Base-by-base conservation (phyloP, 2,329 filamentous ascomycete genomes). In the Botryosphaeria dothidea region DNA sequence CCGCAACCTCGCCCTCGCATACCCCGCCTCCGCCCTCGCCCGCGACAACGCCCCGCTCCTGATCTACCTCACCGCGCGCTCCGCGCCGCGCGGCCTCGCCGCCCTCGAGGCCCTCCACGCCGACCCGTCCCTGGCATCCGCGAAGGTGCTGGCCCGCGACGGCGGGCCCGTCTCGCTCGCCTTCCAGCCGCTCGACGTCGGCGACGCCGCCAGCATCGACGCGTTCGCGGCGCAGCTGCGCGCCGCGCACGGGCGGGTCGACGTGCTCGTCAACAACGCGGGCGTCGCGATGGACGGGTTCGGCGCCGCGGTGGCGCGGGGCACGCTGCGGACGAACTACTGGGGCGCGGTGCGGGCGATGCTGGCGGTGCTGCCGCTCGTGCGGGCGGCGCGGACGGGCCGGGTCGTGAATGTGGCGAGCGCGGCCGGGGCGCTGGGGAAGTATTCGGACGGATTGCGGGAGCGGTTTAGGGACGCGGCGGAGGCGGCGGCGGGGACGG, bases 1-100 rank as follows among this genome's bases (percentile, higher is more conserved):
- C 65, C 81, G 83, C 66, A 81, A 85, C 52, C 78, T 86, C 27
- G 83, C 83, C 11, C 77, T 86, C 17, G 79, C 84, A 66, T 85
- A 85, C 67, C 82, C 83, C 2, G 77, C 76, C 23, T 85, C 83
- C 3, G 71, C 79, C 3, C 72, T 83, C 64, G 13, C 7, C 31
- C 31, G 31, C 31, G 80, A 81, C 66, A 46, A 49, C 51, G 62
- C 38, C 3, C 27, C 62, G 15, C 49, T 57, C 67, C 77, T 82
- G 31, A 68, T 75, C 4, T 71, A 80, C 1, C 71, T 74, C 19
- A 75, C 66, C 65, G 71, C 34, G 69, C 71, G 19, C 75, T 74
- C 61, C 68, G 67, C 51, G 25, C 34, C 66, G 3, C 73, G 69
- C 65, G 73, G 74, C 60, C 67, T 74, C 21, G 70, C 71, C 2